Evolutionary conservation across 257 asterid species (phyloP), one percentile per base, ranked within the genome.

Genomic region (Ocimum tenuiflorum): DNA sequence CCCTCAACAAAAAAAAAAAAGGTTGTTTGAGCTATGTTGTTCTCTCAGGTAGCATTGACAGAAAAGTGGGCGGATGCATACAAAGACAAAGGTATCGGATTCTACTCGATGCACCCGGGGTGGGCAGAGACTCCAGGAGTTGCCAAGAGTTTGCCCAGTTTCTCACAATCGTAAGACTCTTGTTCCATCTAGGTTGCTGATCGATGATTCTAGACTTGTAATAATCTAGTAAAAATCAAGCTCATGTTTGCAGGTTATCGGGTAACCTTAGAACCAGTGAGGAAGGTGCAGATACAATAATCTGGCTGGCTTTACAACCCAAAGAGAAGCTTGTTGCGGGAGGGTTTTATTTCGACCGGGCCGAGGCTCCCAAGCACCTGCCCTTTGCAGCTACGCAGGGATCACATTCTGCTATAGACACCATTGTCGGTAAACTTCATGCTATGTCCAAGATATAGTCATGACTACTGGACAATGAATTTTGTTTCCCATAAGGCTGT

Each of bases 121-220:
- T 92, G 99, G 99, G 99, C 99, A 9, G 97, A 82, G 81, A 92
- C 97, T 15, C 97, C 99, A 2, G 99, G 99, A 71, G 95, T 92
- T 29, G 70, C 89, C 79, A 87, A 73, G 58, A 92, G 95, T 60
- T 63, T 92, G 83, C 95, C 96, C 0, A 50, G 63, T 31, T 82
- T 92, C 69, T 77, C 91, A 36, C 72, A 87, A 70, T 7, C 65
- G 99, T 92, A 79, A 77, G 84, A 27, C 66, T 35, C 36, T 61
- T 33, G 23, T 41, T 57, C n/a, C 12, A 46, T 7, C 38, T 36
- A 10, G 29, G 8, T 19, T 22, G 35, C 8, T 23, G 6, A 5
- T 18, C 10, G 2, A 10, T 7, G 13, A 5, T 18, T 7, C 1
- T 20, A n/a, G 57, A 24, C 51, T 23, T 47, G 14, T 55, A n/a